Base-by-base conservation (phyloP, 2,329 filamentous ascomycete species). In the Fulvia fulva region DNA sequence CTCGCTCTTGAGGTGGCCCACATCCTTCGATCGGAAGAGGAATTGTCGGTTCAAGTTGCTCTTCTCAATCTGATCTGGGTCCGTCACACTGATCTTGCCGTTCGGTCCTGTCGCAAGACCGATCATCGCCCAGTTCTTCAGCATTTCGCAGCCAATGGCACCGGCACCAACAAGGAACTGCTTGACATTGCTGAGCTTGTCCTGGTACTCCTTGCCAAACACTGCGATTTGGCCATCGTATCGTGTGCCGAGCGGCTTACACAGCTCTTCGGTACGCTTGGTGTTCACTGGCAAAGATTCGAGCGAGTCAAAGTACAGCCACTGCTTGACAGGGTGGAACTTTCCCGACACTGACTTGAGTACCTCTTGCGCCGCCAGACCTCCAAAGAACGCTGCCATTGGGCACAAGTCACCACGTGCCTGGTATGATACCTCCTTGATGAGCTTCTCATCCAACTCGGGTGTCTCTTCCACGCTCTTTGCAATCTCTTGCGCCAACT, bases 111-210 rank as follows among this genome's bases (percentile, higher is more conserved):
- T 90, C 46, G 88, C 93, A 28, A 99, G 81, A 65, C 94, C 94
- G 74, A 97, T 96, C 92, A 99, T 95, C 34, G 95, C 93, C 92
- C 94, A 99, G 76, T 97, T 97, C 84, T 99, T 99, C 66, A 99
- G 80, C 89, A 97, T 99, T 73, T 99, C 94, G 71, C 94, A 99
- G 47, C 94, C 94, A 73, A 99, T 99, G 63, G 95, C 94, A 68
- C 94, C 94, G 49, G 94, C 91, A 66, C 94, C 94, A 58, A 99
- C 94, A 56, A 99, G 81, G 80, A 99, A 99, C 69, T 97, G 86
- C 70, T 87, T 94, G 61, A 94, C 77, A 69, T 97, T 96, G 60
- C 88, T 84, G 66, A 99, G 83, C 81, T 96, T 97, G 53, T 96
- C 88, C 75, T 99, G 94, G 75, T 87, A 99, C 63, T 96, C 90